These are phyloP conservation scores for Barnettozyma pratensis DNA, from an alignment of 805 yeast species.

Conservation along the genomic window DNA sequence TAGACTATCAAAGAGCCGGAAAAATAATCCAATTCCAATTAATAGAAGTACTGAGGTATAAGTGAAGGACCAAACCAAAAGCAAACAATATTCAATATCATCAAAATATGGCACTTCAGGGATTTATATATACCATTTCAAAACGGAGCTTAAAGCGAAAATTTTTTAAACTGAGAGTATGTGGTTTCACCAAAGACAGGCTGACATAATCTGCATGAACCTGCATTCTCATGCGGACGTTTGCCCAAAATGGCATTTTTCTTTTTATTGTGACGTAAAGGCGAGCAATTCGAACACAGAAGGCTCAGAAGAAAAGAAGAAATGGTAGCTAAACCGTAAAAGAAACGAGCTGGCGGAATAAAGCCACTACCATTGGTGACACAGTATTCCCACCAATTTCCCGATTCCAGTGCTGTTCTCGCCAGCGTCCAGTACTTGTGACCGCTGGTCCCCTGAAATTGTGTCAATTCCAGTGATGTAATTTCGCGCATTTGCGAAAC, in stretches of 20 bases:
- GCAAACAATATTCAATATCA: not conserved
- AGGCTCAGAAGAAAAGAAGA: not conserved
- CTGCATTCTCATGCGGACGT: not conserved
- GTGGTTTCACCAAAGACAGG: not conserved
- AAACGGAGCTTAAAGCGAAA: not conserved
- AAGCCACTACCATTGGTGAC: too few species aligned
- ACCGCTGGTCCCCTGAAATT: too few species aligned
- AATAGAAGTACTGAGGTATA: not conserved
- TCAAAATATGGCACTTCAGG: not conserved
- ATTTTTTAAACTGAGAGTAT: not conserved
- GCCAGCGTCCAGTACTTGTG: too few species aligned
- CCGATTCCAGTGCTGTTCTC: too few species aligned
- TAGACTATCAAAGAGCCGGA: too few species aligned
- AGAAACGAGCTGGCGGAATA: not conserved
- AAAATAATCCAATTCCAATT: not conserved
- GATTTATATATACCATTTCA: too few species aligned
- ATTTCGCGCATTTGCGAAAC: too few species aligned
- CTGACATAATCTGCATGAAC: not conserved
- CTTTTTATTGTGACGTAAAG: not conserved
- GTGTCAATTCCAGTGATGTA: too few species aligned
- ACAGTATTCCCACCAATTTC: too few species aligned
- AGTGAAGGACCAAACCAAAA: not conserved
- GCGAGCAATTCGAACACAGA: not conserved
- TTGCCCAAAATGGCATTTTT: not conserved
- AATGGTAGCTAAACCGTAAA: not conserved